phyloP scores from a whole-genome alignment of 1,284 basidiomycete species.

The Athelia psychrophila region DNA sequence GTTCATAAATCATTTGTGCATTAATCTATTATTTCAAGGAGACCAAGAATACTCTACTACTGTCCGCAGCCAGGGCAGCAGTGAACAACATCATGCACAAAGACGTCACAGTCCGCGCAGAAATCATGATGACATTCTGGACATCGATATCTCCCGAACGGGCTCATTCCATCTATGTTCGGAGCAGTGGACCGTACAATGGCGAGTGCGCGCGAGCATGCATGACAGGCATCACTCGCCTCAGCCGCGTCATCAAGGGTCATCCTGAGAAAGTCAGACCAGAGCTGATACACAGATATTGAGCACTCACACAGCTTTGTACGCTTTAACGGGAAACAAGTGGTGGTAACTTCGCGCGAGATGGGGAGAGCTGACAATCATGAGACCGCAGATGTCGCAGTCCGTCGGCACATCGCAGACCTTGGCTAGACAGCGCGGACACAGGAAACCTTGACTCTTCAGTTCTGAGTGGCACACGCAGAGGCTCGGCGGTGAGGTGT shows the following conservation, averaged over 20 bases:
- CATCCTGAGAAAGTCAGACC: slow-evolving; percentile 26
- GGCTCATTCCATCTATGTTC: slow-evolving; percentile 65
- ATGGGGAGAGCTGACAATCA: slow-evolving; percentile 97
- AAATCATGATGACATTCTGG: slow-evolving; percentile 52
- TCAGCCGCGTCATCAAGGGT: slow-evolving; percentile 34
- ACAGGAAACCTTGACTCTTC: slow-evolving; percentile 90
- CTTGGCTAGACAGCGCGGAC: slow-evolving; percentile 90
- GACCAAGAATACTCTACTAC: slow-evolving; percentile 14
- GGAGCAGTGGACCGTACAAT: slow-evolving; percentile 26
- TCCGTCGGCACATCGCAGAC: slow-evolving; percentile 98
- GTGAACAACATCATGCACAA: slow-evolving; percentile 73
- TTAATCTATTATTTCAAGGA: background rate
- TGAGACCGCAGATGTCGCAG: slow-evolving; percentile 94
- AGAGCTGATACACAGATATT: slow-evolving; percentile 7
- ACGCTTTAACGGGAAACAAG: slow-evolving; percentile 86
- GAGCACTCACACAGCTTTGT: slow-evolving; percentile 72
- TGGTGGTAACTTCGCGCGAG: slow-evolving; percentile 95
- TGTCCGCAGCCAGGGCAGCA: slow-evolving; percentile 63
- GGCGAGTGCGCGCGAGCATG: slow-evolving; percentile 68
- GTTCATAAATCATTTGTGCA: background rate
- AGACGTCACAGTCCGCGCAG: slow-evolving; percentile 75
- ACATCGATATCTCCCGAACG: slow-evolving; percentile 78
- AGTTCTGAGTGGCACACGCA: slow-evolving; percentile 94
- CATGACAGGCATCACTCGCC: slow-evolving; percentile 54
- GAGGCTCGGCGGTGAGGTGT: slow-evolving; percentile 76